Evolutionary conservation across 306 rosid genomes (phyloP), one percentile per base, ranked within the genome.

Genomic region (Carpinus viminea): DNA sequence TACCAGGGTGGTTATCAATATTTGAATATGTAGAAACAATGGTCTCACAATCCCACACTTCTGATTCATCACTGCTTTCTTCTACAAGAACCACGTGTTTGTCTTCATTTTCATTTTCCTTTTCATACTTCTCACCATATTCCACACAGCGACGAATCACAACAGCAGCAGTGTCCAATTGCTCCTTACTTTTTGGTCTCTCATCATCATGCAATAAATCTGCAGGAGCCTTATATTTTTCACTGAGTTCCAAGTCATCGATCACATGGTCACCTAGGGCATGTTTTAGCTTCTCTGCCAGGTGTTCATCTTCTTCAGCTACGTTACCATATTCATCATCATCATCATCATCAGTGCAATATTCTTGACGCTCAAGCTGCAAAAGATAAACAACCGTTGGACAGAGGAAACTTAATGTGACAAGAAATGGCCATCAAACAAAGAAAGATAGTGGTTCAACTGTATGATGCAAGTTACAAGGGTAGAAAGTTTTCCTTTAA

Each of bases 1-100:
- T 90, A 61, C 90, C 88, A 66, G 99, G 99, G 75, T 91, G 99
- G 74, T 95, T 95, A 81, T 95, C 96, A 52, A 93, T 86, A 86
- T 86, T 93, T 31, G 99, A 86, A 78, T 88, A 95, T 0, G 96
- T 95, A 34, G 97, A 85, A 74, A 93, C 88, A 82, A 95, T 89
- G 57, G 98, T 95, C 82, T 95, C 99, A 72, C 98, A 91, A 45
- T 95, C 97, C 98, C 96, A 91, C 73, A 77, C 88, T 84, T 95
- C 97, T 38, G 93, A 91, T 57, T 95, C 99, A 78, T 93, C 96
- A 13, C 98, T 93, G 80, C 93, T 90, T 87, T 93, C 98, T 75
- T 95, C 80, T 41, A 85, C 76, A 77, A 93, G 46, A 68, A 83
- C 77, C 52, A 78, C 81, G 52, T 86, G 86, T 59, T 80, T 86